Base-by-base conservation (phyloP, 2,329 filamentous ascomycete genomes). In the Cladophialophora chaetospira region DNA sequence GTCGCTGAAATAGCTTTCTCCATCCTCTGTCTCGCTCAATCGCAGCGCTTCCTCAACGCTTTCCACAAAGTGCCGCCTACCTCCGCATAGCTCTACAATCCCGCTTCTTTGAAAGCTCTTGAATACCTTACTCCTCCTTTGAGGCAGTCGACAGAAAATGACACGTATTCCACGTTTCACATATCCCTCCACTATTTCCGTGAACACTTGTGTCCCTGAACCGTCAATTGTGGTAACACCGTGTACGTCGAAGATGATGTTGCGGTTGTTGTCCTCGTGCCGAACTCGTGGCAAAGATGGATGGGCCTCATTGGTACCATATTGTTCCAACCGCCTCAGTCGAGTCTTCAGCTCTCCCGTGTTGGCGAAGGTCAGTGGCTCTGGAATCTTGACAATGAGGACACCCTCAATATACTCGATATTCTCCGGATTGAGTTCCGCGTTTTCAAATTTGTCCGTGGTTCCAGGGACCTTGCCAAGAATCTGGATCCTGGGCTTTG, bases 221-320 rank as follows among this genome's bases (percentile, higher is more conserved):
- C 91, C 94, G 70, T 99, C 94, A 66, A 99, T 86, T 25, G 88
- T 88, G 0, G 92, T 96, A 2, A 99, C 94, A n/a, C 94, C 94
- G 66, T 97, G 93, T 5, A 97, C 91, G 70, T 99, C 94, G 68
- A 99, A 97, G 61, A 99, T 91, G 71, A 99, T 81, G 69, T 96
- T 97, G 65, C 86, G 84, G 70, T 97, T 97, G 67, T 89, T 86
- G 59, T 93, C 88, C n/a, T 85, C 82, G 23, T 82, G 78, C 3
- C 92, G 82, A 11, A 96, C 79, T 2, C 89, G 83, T 0, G 94
- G 94, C 15, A 97, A 79, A 0, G 92, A 92, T 0, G 94, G 94
- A 67, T 97, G 94, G 0, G 89, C 91, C 51, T 82, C 79, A 43
- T 79, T 86, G 0, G 91, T 93, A n/a, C 94, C 94, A 68, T 97